These are phyloP conservation scores for Ogataea paradorogensis DNA, from an alignment of 805 yeast species.

Conservation along the genomic window DNA sequence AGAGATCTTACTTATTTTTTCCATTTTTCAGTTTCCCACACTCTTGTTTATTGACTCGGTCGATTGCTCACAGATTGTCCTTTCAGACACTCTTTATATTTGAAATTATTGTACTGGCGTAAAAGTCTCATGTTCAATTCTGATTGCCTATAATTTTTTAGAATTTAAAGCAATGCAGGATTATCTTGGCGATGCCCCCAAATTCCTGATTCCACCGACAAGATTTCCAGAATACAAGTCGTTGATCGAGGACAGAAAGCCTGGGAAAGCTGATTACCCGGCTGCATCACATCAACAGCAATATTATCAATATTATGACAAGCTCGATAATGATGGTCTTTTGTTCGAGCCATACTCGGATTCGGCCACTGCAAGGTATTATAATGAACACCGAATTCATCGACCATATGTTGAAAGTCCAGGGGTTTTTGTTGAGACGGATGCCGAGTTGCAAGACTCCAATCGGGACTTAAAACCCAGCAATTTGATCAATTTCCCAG, in stretches of 20 bases:
- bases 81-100: not conserved
- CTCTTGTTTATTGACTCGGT: too few relatives aligned
- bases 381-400: constrained; percentile 20
- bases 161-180: constrained; percentile 17
- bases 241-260: constrained; percentile 3
- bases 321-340: constrained; percentile 25
- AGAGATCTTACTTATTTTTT: constrained; percentile 94
- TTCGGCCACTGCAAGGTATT: constrained; percentile 24
- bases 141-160: constrained; percentile 3
- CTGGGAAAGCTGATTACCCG: constrained; percentile 1
- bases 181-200: constrained; percentile 26
- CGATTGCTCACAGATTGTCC: too few relatives aligned
- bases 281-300: constrained; percentile 5
- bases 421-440: not conserved
- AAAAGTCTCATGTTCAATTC: constrained; percentile 10
- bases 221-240: constrained; percentile 18
- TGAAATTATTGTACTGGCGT: not conserved
- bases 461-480: constrained; percentile 14
- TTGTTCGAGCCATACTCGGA: constrained; percentile 19
- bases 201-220: constrained; percentile 19
- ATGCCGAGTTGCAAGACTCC: too few relatives aligned
- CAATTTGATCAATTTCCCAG: constrained; percentile 31
- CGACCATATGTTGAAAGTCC: constrained; percentile 9
- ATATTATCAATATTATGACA: constrained; percentile 25
- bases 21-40: not conserved